A percentile compares a stretch with the other conserved stretches of the same genome.
These are phyloP conservation scores for Aspergillus bridgeri DNA, from an alignment of 495 filamentous ascomycete species.

Conservation along the genomic window DNA sequence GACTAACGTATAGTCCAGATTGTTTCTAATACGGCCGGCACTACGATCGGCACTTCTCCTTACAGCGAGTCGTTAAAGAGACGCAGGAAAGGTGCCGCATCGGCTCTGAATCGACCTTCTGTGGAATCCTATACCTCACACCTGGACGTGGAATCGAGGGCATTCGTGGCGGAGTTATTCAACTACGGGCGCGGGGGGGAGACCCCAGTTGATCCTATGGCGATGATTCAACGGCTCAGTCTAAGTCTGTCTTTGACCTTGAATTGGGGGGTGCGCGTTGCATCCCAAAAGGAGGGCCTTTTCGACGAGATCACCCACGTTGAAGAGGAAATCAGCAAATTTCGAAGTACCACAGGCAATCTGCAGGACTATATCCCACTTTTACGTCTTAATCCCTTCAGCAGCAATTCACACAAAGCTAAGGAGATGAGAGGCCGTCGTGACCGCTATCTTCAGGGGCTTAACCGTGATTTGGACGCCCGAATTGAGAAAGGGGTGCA, in stretches of 20 bases:
- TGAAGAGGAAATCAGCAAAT: conserved; percentile 56
- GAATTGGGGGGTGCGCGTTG: conserved; percentile 60
- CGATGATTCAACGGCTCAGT: conserved; percentile 57
- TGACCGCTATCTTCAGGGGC: conserved; percentile 53
- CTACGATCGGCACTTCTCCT: conserved; percentile 63
- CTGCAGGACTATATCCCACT: conserved; percentile 63
- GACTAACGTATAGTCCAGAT: conserved; percentile 36
- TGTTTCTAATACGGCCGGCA: conserved; percentile 59
- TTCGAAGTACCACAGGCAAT: conserved; percentile 59
- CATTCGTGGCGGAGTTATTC: conserved; percentile 56
- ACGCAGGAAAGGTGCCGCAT: conserved; percentile 60
- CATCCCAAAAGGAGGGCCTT: conserved; percentile 52
- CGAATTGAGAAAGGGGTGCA: conserved; percentile 57
- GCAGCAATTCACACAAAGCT: conserved; percentile 45
- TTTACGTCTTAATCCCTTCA: conserved; percentile 56
- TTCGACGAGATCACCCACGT: conserved; percentile 63
- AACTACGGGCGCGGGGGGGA: conserved; percentile 51
- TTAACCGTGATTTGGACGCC: conserved; percentile 53
- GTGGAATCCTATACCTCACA: conserved; percentile 59
- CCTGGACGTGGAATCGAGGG: conserved; percentile 57
- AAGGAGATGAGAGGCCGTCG: conserved; percentile 56
- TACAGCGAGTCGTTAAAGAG: conserved; percentile 61
- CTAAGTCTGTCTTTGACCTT: conserved; percentile 57
- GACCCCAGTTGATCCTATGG: conserved; percentile 55
- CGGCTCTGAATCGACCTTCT: conserved; percentile 59